Evolutionary conservation across 768 basidiomycete genomes (phyloP).

Genomic region (Russula sp.): DNA sequence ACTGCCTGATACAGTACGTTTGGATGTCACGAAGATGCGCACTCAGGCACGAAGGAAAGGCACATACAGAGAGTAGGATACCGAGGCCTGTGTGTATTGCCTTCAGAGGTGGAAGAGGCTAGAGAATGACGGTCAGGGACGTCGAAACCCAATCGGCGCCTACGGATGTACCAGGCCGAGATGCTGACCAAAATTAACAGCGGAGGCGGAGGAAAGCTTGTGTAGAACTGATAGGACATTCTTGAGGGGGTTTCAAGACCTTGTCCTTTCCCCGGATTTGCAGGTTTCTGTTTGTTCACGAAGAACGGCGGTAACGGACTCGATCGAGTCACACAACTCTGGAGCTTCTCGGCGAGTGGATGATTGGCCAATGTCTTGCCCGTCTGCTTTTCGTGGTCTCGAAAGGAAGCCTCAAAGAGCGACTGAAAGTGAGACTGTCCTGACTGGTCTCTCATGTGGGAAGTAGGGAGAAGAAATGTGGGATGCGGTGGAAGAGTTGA

Average conservation of each 20-base stretch:
- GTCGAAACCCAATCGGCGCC: not conserved
- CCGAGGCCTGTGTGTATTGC: not conserved
- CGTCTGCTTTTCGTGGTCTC: not conserved
- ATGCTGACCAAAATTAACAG: not conserved
- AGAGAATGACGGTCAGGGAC: not conserved
- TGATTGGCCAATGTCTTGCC: not conserved
- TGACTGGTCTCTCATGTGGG: not conserved
- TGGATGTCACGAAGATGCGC: not conserved
- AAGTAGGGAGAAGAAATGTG: not conserved
- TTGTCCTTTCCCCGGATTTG: not conserved
- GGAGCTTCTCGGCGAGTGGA: not conserved
- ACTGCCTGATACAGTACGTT: no score
- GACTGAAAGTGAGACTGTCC: not conserved
- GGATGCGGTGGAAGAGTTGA: not conserved
- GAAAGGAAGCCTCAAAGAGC: not conserved
- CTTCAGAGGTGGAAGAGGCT: not conserved
- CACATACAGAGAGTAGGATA: not conserved
- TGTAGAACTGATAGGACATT: not conserved
- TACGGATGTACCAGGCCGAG: not conserved
- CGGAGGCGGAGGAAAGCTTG: not conserved
- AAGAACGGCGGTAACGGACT: conserved; percentile 1
- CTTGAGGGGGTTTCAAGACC: not conserved
- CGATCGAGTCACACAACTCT: not conserved
- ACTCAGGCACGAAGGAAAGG: not conserved
- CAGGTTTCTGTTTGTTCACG: not conserved